phyloP scores from a whole-genome alignment of 345 rosid species.

The Acer yangbiense region DNA sequence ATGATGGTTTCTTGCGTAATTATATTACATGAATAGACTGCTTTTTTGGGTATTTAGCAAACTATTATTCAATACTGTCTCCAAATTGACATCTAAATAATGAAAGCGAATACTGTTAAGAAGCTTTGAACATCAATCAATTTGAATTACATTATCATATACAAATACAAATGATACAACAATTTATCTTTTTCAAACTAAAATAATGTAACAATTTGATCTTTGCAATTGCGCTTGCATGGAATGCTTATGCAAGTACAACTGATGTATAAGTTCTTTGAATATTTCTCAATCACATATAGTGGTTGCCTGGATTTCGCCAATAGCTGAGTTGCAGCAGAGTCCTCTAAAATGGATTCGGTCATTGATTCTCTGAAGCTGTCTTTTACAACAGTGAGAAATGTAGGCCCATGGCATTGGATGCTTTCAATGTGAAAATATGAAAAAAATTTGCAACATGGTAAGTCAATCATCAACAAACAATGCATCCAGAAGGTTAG shows the following conservation, averaged over 20 bases:
- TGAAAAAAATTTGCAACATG: background rate
- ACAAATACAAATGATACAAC: background rate
- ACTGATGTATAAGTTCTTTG: background rate
- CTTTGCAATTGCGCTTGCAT: background rate
- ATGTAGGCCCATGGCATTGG: background rate
- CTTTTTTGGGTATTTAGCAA: background rate
- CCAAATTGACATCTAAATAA: background rate
- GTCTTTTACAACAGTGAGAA: constrained; percentile 5
- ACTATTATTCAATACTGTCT: too few relatives aligned
- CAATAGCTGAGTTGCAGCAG: constrained; percentile 2
- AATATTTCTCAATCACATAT: background rate
- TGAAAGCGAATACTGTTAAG: background rate
- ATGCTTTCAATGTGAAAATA: background rate
- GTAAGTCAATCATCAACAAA: constrained; percentile 45
- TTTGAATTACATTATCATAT: background rate
- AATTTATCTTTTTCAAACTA: background rate
- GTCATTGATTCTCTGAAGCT: constrained; percentile 10
- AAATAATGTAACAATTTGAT: constrained; percentile 5
- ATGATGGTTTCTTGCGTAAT: constrained; percentile 8
- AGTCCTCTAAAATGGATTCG: background rate
- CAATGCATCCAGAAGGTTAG: constrained; percentile 61
- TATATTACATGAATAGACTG: background rate
- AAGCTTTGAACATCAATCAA: background rate
- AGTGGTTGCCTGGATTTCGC: background rate
- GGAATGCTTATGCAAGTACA: constrained; percentile 5